phyloP scores from a whole-genome alignment of 306 rosid species.

The Vigna radiata region DNA sequence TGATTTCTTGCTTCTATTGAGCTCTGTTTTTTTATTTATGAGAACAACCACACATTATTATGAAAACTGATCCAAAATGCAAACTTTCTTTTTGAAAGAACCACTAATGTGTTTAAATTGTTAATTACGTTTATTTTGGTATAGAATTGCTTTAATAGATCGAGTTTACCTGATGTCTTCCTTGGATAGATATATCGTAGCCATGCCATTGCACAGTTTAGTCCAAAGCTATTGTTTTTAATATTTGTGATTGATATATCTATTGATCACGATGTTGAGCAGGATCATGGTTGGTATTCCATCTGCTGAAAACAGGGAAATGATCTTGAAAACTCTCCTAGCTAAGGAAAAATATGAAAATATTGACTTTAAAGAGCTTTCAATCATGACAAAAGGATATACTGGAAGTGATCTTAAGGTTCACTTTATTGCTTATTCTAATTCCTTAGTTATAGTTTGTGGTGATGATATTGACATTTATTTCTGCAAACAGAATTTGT shows the following conservation, averaged over 20 bases:
- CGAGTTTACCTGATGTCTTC: constrained; percentile 11
- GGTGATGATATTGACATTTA: constrained; percentile 32
- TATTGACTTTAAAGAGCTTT: constrained; percentile 79
- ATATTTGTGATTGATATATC: constrained; percentile 33
- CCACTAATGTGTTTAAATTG: background rate
- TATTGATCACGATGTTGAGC: constrained; percentile 28
- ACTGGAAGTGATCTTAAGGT: constrained; percentile 99
- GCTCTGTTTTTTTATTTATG: background rate
- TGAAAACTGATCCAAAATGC: constrained; percentile 2
- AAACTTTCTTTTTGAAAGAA: background rate
- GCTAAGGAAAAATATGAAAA: constrained; percentile 67
- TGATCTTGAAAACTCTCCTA: constrained; percentile 73
- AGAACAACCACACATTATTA: background rate
- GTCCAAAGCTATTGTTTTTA: constrained; percentile 1
- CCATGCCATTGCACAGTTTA: constrained; percentile 6
- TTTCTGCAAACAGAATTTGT: constrained; percentile 77
- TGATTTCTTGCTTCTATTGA: constrained; percentile 13
- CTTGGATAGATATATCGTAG: constrained; percentile 3
- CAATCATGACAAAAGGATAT: constrained; percentile 81
- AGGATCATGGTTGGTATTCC: constrained; percentile 93
- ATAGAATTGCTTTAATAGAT: background rate
- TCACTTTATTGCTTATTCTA: constrained; percentile 14
- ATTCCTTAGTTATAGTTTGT: constrained; percentile 5
- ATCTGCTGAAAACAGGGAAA: constrained; percentile 71
- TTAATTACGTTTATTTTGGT: background rate